Base-by-base conservation (phyloP, 2,329 filamentous ascomycete species). In the Elsinoe australis region DNA sequence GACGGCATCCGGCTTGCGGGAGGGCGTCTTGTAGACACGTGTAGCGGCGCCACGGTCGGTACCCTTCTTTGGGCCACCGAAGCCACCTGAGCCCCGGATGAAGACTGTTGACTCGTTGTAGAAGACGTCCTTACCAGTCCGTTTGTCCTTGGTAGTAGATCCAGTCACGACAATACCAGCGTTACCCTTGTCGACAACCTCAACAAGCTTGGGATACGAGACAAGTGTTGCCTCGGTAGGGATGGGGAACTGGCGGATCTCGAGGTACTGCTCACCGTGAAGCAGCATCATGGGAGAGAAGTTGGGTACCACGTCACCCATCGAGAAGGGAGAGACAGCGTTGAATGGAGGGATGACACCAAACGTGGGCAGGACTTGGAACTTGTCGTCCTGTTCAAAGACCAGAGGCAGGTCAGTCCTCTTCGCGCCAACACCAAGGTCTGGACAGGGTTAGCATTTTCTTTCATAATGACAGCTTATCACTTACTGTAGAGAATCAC, bases 231-330 rank as follows among this genome's bases (percentile, higher is more conserved):
- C 88, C 49, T 82, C 77, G 24, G 89, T 95, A 28, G 90, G 90
- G 59, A 96, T 85, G 32, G 92, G 92, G 72, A 82, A 94, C 67
- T 90, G 87, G 64, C 83, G 81, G 61, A 98, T 78, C 70, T 98
- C 92, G 55, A 98, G 86, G 71, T 89, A 98, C 69, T 98, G 92
- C 75, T 98, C 92, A 63, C 92, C 92, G 71, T 98, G 92, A 18
- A 98, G 83, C 44, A 98, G 80, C 88, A 95, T 95, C 87, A 95
- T 95, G 53, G 89, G 90, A 29, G 80, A 87, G 75, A 95, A 98
- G 75, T 96, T 94, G 65, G 89, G 88, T 21, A 96, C 84, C 53
- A 98, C 78, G 50, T 89, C 80, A 61, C 81, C 79, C 59, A 92
- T 76, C 66, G 75, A 80, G 73, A 85, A 96, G 21, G 90, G 87